phyloP scores from a whole-genome alignment of 78 protist genomes.

The Dictyostelium capitatum region DNA sequence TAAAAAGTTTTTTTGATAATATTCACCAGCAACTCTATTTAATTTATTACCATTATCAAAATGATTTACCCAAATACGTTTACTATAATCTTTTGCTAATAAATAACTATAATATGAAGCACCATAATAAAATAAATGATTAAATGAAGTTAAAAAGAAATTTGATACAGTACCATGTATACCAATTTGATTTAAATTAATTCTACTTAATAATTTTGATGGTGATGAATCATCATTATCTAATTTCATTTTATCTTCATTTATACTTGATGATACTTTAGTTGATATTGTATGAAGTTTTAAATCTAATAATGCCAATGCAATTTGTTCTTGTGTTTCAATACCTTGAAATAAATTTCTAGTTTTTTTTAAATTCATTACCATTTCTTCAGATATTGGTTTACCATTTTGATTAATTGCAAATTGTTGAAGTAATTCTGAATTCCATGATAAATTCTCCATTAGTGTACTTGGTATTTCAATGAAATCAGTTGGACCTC shows the following conservation, averaged over 20 bases:
- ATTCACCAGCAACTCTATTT: slow-evolving; percentile 20
- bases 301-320: slow-evolving; percentile 26
- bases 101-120: slow-evolving; percentile 61
- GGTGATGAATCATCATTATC: background rate
- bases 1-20: slow-evolving; percentile 35
- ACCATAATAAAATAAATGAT: slow-evolving; percentile 66
- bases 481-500: slow-evolving; percentile 77
- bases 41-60: slow-evolving; percentile 16
- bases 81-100: slow-evolving; percentile 7
- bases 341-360: slow-evolving; percentile 15
- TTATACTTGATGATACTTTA: background rate
- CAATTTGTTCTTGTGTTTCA: slow-evolving; percentile 56
- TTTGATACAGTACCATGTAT: slow-evolving; percentile 15
- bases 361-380: background rate
- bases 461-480: slow-evolving; percentile 84
- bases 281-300: background rate
- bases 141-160: background rate
- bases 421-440: slow-evolving; percentile 30
- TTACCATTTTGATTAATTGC: slow-evolving; percentile 40
- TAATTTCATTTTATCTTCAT: background rate
- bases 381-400: slow-evolving; percentile 8
- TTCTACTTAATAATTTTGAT: background rate
- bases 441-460: slow-evolving; percentile 58
- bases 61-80: slow-evolving; percentile 32
- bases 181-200: background rate